Evolutionary conservation across 2,329 filamentous ascomycete genomes (phyloP).

Genomic region (Pseudogymnoascus sp.): DNA sequence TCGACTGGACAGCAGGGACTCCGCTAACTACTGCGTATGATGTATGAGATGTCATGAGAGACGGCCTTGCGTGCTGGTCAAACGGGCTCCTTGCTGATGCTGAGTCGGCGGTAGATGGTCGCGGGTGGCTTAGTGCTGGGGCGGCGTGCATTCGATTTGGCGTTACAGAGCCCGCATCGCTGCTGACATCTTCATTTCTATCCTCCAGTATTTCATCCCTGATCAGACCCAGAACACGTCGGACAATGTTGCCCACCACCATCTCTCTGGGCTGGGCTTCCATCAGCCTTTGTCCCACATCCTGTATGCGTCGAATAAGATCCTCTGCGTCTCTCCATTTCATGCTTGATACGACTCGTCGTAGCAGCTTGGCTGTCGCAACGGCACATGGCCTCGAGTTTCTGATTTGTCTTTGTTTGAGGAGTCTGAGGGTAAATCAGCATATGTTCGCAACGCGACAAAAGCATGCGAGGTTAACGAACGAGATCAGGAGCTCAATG

Average conservation of each 20-base stretch:
- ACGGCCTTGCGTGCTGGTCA: slow-evolving; percentile 40
- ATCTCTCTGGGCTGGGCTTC: slow-evolving; percentile 84
- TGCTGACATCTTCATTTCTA: slow-evolving; percentile 48
- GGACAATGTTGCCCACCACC: slow-evolving; percentile 88
- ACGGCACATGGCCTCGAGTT: slow-evolving; percentile 84
- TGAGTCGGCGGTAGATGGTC: background rate
- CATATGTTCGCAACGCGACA: slow-evolving; percentile 13
- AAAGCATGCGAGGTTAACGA: slow-evolving; percentile 14
- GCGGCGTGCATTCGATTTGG: slow-evolving; percentile 21
- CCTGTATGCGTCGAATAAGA: slow-evolving; percentile 72
- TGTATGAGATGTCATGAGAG: slow-evolving; percentile 53
- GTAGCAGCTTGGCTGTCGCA: slow-evolving; percentile 81
- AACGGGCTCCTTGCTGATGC: background rate
- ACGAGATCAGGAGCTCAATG: slow-evolving; percentile 79
- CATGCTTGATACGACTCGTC: slow-evolving; percentile 76
- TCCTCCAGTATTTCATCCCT: slow-evolving; percentile 84
- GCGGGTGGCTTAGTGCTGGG: slow-evolving; percentile 7
- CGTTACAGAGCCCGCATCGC: slow-evolving; percentile 24
- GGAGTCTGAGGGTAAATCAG: slow-evolving; percentile 43
- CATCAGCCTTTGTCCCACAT: slow-evolving; percentile 69
- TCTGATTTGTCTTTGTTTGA: slow-evolving; percentile 85
- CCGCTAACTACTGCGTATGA: slow-evolving; percentile 52
- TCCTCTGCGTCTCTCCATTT: slow-evolving; percentile 70
- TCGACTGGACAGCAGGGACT: slow-evolving; percentile 54
- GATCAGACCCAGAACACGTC: slow-evolving; percentile 81